Base-by-base conservation (phyloP, 2,329 filamentous ascomycete genomes). In the Myrmaecium sp. region DNA sequence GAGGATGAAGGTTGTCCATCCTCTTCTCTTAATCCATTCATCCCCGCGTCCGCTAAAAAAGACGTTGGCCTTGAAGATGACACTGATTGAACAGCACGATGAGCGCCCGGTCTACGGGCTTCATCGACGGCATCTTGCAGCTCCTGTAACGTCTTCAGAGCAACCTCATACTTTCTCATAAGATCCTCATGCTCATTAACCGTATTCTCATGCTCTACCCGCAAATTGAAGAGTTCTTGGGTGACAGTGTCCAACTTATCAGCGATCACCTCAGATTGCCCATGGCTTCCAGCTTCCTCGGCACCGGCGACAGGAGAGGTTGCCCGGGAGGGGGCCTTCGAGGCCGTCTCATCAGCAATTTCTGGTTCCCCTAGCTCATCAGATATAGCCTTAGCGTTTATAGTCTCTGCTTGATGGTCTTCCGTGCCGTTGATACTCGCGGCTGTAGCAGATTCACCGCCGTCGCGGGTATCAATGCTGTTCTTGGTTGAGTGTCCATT, bases 221-320 rank as follows among this genome's bases (percentile, higher is more conserved):
- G 77, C 27, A 98, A 67, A 40, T 89, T 81, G 30, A 93, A 69
- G 2, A 98, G 72, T 53, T 98, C 89, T 47, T 92, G 82, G 0
- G 78, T 89, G 21, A 95, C 77, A 20, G 65, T 75, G 43, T 95
- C 86, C 9, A 95, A 68, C 55, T 95, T 94, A 47, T 95, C 86
- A 5, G 79, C 77, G 28, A 94, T 79, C 41, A 83, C 83, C 36
- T 75, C 78, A 23, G 72, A 75, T 48, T 94, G 84, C 0, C 80
- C 78, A 9, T 79, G 74, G 44, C 70, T 89, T 34, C 69, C 66
- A 8, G 68, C 59, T 23, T 67, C 59, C 11, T 40, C 31, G n/a
- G 38, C 26, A 12, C 38, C 36, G 10, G 36, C 23, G 7, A 6
- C 11, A 8, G 8, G 8, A 8, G 18, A 20, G 11, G 18, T n/a